phyloP scores from a whole-genome alignment of 768 basidiomycete genomes.

The Boletus reticulatus region DNA sequence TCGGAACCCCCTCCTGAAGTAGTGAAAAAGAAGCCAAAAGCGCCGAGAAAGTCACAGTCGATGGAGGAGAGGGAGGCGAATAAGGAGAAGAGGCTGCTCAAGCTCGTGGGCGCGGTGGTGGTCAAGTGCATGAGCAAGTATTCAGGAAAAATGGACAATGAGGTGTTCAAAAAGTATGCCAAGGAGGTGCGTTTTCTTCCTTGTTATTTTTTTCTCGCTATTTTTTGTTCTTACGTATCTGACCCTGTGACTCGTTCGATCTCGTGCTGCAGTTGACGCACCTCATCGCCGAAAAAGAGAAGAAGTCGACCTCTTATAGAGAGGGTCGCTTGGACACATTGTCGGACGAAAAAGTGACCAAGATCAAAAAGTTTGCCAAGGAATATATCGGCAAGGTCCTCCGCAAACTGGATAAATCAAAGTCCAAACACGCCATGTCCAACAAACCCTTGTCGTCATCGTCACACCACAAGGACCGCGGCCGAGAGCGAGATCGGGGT shows the following conservation, averaged over 20 bases:
- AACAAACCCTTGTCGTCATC: conserved; percentile 22
- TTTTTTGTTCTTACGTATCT: conserved; percentile 1
- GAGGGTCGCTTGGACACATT: conserved; percentile 72
- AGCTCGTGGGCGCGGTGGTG: conserved; percentile 85
- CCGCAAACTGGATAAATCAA: conserved; percentile 55
- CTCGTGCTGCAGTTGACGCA: conserved; percentile 63
- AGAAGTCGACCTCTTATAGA: conserved; percentile 78
- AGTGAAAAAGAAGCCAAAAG: conserved; percentile 28
- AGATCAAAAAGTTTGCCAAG: conserved; percentile 93
- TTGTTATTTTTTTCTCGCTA: not conserved
- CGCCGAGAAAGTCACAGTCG: conserved; percentile 40
- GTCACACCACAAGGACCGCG: conserved; percentile 10
- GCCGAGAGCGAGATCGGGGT: not conserved
- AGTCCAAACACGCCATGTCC: conserved; percentile 18
- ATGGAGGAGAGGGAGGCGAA: conserved; percentile 61
- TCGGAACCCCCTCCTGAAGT: conserved; percentile 12
- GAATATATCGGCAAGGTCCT: conserved; percentile 85
- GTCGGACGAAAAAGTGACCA: conserved; percentile 80
- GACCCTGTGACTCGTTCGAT: not conserved
- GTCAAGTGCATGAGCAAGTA: conserved; percentile 94
- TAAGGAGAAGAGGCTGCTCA: conserved; percentile 80
- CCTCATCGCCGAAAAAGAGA: conserved; percentile 91
- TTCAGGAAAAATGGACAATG: conserved; percentile 66
- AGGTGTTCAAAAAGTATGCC: conserved; percentile 91
- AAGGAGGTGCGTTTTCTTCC: conserved; percentile 66